Evolutionary conservation across 2,329 filamentous ascomycete species (phyloP).

Genomic region (Fusarium siculi): DNA sequence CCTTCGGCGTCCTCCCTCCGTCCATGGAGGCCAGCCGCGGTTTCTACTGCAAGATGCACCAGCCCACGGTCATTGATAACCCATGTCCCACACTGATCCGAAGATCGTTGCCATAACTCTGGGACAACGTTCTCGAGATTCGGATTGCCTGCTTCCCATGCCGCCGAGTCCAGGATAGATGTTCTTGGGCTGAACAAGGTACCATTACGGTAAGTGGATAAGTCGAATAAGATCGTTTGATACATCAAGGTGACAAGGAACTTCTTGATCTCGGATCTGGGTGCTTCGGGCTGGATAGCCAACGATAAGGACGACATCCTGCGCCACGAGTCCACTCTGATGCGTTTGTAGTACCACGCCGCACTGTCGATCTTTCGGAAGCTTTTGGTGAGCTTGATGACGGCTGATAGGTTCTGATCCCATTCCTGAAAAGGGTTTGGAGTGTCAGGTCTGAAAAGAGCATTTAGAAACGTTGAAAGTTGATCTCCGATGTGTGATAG

Average conservation of each 20-base stretch:
- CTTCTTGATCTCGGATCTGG: background rate
- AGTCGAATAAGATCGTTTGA: background rate
- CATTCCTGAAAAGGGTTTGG: background rate
- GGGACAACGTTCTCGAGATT: background rate
- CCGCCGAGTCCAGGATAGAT: too few relatives aligned
- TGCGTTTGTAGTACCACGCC: background rate
- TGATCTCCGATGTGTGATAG: background rate
- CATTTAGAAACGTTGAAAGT: background rate
- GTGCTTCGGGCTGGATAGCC: background rate
- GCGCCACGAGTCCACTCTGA: too few relatives aligned
- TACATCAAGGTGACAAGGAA: background rate
- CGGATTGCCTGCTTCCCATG: background rate
- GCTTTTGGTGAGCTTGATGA: background rate
- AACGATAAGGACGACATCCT: too few relatives aligned
- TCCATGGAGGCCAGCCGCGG: accelerated
- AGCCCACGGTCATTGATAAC: background rate
- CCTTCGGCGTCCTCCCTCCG: background rate
- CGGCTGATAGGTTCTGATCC: background rate
- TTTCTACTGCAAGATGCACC: background rate
- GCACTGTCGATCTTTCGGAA: background rate
- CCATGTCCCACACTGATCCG: background rate
- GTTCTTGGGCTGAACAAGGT: background rate
- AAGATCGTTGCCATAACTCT: too few relatives aligned
- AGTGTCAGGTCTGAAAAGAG: background rate
- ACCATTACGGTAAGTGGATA: background rate